Percentiles rank a stretch among this genome's conserved stretches.
Evolutionary conservation across 148 eudicot genomes (phyloP).

Genomic region (Vaccinium corymbosum): DNA sequence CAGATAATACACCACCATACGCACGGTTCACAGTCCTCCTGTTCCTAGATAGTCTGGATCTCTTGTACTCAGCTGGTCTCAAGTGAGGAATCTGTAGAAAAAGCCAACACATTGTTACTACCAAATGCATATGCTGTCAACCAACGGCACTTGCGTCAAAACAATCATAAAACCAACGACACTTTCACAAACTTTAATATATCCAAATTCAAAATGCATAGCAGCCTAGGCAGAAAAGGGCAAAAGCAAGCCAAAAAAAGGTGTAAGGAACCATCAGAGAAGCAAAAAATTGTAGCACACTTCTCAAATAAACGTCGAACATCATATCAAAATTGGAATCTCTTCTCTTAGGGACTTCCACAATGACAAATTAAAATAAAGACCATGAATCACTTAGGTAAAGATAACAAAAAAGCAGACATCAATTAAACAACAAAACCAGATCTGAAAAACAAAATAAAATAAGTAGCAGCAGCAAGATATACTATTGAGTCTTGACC

Average conservation of each 20-base stretch:
- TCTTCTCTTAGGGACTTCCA: too few relatives aligned
- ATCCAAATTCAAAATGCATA: not conserved
- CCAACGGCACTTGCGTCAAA: not conserved
- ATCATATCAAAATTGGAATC: too few relatives aligned
- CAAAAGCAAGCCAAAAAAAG: not conserved
- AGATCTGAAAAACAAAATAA: not conserved
- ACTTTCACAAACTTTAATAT: not conserved
- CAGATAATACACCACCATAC: constrained; percentile 55
- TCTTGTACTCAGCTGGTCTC: constrained; percentile 41
- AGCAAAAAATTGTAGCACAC: not conserved
- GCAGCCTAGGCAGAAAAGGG: not conserved
- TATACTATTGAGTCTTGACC: not conserved
- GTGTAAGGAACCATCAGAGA: not conserved
- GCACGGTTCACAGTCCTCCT: constrained; percentile 56
- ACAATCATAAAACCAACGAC: not conserved
- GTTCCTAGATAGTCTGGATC: constrained; percentile 46
- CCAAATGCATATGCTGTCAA: not conserved
- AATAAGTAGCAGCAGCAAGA: not conserved
- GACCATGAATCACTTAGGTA: too few relatives aligned
- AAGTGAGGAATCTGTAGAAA: constrained; percentile 35
- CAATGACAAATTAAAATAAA: too few relatives aligned
- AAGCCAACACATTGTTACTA: constrained; percentile 1
- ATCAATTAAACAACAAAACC: too few relatives aligned
- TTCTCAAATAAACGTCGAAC: too few relatives aligned
- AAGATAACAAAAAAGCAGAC: too few relatives aligned